These are phyloP conservation scores for Meyerozyma elateridarum DNA, from an alignment of 1,139 yeast species.

Conservation along the genomic window DNA sequence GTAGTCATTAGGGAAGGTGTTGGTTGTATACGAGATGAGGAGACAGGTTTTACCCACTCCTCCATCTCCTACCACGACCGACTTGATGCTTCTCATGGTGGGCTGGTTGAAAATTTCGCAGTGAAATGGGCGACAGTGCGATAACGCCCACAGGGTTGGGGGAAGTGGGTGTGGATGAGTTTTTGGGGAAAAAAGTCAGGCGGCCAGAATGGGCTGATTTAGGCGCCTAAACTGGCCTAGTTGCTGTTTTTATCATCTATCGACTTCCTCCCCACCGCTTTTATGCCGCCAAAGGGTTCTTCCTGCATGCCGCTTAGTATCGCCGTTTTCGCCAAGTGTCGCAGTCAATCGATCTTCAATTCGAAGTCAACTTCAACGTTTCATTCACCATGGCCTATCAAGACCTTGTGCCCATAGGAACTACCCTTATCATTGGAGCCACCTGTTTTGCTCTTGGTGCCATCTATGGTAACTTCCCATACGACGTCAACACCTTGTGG, in stretches of 20 bases:
- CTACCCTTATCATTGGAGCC: constrained; percentile 43
- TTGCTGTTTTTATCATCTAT: too few species aligned
- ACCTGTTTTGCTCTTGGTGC: constrained; percentile 78
- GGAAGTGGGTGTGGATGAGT: too few species aligned
- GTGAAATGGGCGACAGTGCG: too few species aligned
- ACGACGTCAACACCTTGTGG: constrained; percentile 80
- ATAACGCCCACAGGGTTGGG: too few species aligned
- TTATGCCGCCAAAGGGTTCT: too few species aligned
- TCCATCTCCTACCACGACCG: constrained; percentile 96
- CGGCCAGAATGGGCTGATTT: too few species aligned
- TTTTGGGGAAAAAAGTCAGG: too few species aligned
- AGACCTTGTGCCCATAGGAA: constrained; percentile 49
- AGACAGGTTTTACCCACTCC: constrained; percentile 95
- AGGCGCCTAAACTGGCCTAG: too few species aligned
- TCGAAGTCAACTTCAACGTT: neutral
- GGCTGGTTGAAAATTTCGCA: too few species aligned
- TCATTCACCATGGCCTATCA: constrained; percentile 27
- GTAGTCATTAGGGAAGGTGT: constrained; percentile 91
- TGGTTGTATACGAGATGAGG: constrained; percentile 84
- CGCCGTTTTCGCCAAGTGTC: too few species aligned
- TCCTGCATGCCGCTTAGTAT: too few species aligned
- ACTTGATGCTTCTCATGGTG: constrained; percentile 81
- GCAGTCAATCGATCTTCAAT: too few species aligned
- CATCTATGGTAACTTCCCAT: constrained; percentile 73
- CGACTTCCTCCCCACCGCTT: neutral